Base-by-base conservation (phyloP, 2,329 filamentous ascomycete species). In the Microsporum audouinii region DNA sequence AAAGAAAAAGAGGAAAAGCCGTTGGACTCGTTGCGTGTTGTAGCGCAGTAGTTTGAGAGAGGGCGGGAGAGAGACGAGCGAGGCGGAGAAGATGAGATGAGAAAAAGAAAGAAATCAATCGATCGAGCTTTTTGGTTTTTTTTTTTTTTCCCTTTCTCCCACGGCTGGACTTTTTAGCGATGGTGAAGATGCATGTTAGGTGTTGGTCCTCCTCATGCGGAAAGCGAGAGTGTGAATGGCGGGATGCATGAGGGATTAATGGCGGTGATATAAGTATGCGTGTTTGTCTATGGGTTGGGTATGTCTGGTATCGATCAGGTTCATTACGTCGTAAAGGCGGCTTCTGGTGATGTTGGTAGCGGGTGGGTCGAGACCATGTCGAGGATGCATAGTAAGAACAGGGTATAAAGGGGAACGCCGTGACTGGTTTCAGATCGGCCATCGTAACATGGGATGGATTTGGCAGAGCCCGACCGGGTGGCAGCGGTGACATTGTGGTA, bases 1-100 rank as follows among this genome's bases (percentile, higher is more conserved):
- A 60, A 58, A 64, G 63, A 64, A 51, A 55, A 59, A 57, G 57
- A 57, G 43, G 38, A 51, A 61, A 58, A 41, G 57, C 57, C 56
- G 31, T 49, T 55, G 45, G 17, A 58, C 57, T 27, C 34, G 38
- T 38, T 34, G 39, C 43, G 36, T 43, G 41, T 27, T 8, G 56
- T 29, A n/a, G 56, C 23, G 41, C 36, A 23, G 39, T 17, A 41
- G 56, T n/a, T 45, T 27, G 29, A 8, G 31, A 33, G 27, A 34
- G 49, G 51, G 41, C 41, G 43, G 45, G 57, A 17, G 41, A 58
- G 17, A 23, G 39, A 33, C n/a, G 38, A 5, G 57, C 17, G 12
- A 58, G 27, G 29, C n/a, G 39, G 12, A 29, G 38, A 39, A 10
- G 29, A 7, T 8, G 39, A 58, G 34, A 7, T 8, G 12, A 49